Conservation (phyloP, 169 alveolate genomes). For the Ichthyophthirius multifiliis region DNA sequence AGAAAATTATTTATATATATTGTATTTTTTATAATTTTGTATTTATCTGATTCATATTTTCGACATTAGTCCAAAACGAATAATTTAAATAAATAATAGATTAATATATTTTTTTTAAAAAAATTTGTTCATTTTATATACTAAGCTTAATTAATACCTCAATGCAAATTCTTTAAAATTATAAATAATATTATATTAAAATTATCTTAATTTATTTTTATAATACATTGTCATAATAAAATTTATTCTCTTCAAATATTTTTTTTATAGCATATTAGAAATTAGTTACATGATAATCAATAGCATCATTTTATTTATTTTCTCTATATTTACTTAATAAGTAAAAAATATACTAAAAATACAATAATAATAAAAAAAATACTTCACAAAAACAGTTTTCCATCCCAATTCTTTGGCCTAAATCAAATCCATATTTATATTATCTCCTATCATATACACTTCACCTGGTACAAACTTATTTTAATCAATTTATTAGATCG, state of each 20-base stretch:
- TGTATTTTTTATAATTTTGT: too few relatives aligned
- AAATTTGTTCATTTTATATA: too few relatives aligned
- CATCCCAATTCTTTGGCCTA: constrained; percentile 17
- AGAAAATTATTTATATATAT: too few relatives aligned
- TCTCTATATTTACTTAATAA: background rate
- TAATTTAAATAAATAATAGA: too few relatives aligned
- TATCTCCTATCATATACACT: constrained; percentile 18
- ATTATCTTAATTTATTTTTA: too few relatives aligned
- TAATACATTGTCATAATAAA: background rate
- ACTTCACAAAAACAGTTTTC: constrained; percentile 10
- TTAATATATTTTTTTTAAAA: too few relatives aligned
- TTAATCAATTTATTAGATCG: background rate
- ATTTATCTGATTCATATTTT: too few relatives aligned
- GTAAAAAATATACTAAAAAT: background rate
- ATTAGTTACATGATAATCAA: background rate
- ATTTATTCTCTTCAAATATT: background rate
- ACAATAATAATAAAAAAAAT: background rate
- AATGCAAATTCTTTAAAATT: too few relatives aligned
- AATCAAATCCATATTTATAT: background rate
- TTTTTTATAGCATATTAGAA: background rate
- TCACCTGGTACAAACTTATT: background rate
- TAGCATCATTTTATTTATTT: background rate
- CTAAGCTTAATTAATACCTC: too few relatives aligned
- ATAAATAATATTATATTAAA: too few relatives aligned
- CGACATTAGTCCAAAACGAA: too few relatives aligned